These are phyloP conservation scores for Mariannaea sp. DNA, from an alignment of 2,329 filamentous ascomycete species.

Conservation along the genomic window DNA sequence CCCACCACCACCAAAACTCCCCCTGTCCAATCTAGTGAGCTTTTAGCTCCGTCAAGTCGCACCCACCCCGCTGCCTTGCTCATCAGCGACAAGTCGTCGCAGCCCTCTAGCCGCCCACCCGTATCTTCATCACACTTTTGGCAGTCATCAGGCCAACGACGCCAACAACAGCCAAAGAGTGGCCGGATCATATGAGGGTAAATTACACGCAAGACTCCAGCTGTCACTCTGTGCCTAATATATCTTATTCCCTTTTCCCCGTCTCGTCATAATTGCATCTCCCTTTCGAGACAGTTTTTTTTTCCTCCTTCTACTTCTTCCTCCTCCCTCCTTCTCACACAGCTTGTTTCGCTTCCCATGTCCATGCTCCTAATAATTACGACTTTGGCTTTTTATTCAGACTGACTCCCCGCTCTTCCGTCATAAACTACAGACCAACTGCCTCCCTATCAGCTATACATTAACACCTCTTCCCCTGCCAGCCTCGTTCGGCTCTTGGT, in stretches of 20 bases:
- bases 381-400: slow-evolving; percentile 11
- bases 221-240: slow-evolving; percentile 8
- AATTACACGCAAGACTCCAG: background rate
- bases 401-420: slow-evolving; percentile 17
- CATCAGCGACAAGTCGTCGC: slow-evolving; percentile 25
- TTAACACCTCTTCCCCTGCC: background rate
- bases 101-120: slow-evolving; percentile 33
- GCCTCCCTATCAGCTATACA: background rate
- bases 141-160: slow-evolving; percentile 26
- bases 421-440: slow-evolving; percentile 15
- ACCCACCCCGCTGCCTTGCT: slow-evolving; percentile 18
- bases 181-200: slow-evolving; percentile 30
- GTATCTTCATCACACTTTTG: slow-evolving; percentile 32
- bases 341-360: slow-evolving; percentile 19
- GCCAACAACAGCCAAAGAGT: slow-evolving; percentile 21
- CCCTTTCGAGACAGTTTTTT: slow-evolving; percentile 5
- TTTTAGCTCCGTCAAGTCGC: slow-evolving; percentile 9
- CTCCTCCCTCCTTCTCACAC: slow-evolving; percentile 8
- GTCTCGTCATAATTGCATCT: background rate
- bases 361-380: slow-evolving; percentile 13
- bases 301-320: slow-evolving; percentile 8
- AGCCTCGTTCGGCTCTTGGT: slow-evolving; percentile 14
- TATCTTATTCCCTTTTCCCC: slow-evolving; percentile 9
- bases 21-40: slow-evolving; percentile 3
- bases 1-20: slow-evolving; percentile 1